Evolutionary conservation across 345 rosid species (phyloP).

Genomic region (Draba incana): DNA sequence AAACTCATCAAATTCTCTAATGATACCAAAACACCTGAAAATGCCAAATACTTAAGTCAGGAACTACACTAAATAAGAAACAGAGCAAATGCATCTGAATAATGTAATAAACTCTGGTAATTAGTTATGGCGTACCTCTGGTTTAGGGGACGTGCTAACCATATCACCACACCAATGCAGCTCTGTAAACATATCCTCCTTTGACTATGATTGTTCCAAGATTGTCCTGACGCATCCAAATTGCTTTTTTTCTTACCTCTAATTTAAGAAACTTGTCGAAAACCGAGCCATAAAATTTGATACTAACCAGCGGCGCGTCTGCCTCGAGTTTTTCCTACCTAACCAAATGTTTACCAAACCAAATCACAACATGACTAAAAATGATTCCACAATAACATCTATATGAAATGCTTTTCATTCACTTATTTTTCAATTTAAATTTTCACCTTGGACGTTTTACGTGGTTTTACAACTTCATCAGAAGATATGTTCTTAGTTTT

Average conservation of each 20-base stretch:
- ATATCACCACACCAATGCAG: slow-evolving; percentile 78
- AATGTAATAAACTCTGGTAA: neutral
- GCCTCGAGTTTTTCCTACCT: slow-evolving; percentile 62
- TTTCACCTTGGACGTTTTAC: slow-evolving; percentile 62
- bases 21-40: slow-evolving; percentile 69
- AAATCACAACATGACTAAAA: too few relatives aligned
- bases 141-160: slow-evolving; percentile 49
- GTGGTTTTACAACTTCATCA: slow-evolving; percentile 61
- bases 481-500: slow-evolving; percentile 62
- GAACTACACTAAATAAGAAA: neutral
- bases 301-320: slow-evolving; percentile 51
- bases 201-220: slow-evolving; percentile 41
- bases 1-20: slow-evolving; percentile 61
- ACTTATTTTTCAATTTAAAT: slow-evolving; percentile 38
- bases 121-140: slow-evolving; percentile 46
- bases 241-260: slow-evolving; percentile 9
- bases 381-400: too few relatives aligned
- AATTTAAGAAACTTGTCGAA: slow-evolving; percentile 29
- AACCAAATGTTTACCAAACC: slow-evolving; percentile 25
- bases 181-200: slow-evolving; percentile 37
- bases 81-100: too few relatives aligned
- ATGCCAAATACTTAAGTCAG: neutral
- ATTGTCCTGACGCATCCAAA: slow-evolving; percentile 53
- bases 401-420: slow-evolving; percentile 42
- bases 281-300: slow-evolving; percentile 7